Percentiles rank a stretch among this genome's conserved stretches.
Conservation (phyloP, 306 rosid genomes). For the Malus sylvestris region DNA sequence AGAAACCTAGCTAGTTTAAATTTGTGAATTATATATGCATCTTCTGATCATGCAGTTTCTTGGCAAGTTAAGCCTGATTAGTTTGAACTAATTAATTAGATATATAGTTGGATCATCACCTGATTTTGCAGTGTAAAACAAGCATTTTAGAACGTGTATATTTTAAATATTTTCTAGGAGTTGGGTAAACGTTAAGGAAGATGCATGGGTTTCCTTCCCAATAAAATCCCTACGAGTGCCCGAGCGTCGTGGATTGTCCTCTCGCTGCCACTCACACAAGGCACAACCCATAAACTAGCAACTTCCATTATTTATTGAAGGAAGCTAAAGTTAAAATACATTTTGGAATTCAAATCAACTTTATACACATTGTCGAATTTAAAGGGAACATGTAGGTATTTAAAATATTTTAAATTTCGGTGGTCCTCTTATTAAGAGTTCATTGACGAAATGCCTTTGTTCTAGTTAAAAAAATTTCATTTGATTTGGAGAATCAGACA, state of each 20-base stretch:
- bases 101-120: not conserved
- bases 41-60: not conserved
- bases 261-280: not conserved
- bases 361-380: constrained; percentile 4
- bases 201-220: not conserved
- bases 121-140: not conserved
- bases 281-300: not conserved
- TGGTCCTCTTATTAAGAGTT: not conserved
- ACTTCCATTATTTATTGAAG: not conserved
- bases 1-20: no score
- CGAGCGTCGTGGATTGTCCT: constrained; percentile 2
- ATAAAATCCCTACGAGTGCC: not conserved
- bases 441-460: not conserved
- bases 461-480: no score
- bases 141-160: not conserved
- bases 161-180: not conserved
- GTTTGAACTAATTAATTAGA: not conserved
- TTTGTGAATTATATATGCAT: not conserved
- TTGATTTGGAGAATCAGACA: no score
- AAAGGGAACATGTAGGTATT: constrained; percentile 5
- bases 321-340: not conserved
- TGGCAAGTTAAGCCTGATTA: not conserved
- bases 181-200: not conserved
- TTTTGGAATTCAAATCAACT: not conserved
- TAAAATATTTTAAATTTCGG: not conserved